Evolutionary conservation across 257 asterid genomes (phyloP), one percentile per base, ranked within the genome.

Genomic region (Solanum megistacrolobum): DNA sequence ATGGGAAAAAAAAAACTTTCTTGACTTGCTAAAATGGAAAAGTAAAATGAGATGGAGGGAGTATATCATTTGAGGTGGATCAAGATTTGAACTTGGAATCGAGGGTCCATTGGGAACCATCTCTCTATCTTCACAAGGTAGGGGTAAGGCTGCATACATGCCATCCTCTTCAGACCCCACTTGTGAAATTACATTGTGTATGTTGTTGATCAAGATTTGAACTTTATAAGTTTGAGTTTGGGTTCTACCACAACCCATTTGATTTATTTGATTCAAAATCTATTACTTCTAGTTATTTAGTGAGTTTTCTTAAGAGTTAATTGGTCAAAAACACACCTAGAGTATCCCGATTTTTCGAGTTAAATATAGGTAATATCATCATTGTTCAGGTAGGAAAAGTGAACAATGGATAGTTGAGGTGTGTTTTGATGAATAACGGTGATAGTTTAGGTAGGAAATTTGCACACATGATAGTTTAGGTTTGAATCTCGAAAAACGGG

Each of bases 401-500:
- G 23, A 18, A 0, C n/a, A 18, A 52, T 52, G 0, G 62, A 52
- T 52, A 52, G n/a, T 52, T 52, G 62, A 52, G 62, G n/a, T 52
- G 4, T 52, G 62, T 52, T 52, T 52, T 16, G 23, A 52, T 52
- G 62, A 52, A 52, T 52, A 52, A 0, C 0, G n/a, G 9, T 52
- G 62, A 52, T 52, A 52, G 62, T 52, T 18, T 16, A 52, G 62
- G 62, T 52, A 52, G 62, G 10, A 16, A 52, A 18, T 16, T 52
- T 0, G 9, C 62, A 52, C n/a, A 52, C 9, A 18, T 52, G 62
- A 18, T 6, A 18, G 62, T 18, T 52, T 18, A 52, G 62, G 23
- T 18, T 52, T 52, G 62, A 18, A 52, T 0, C 62, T 18, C 10
- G n/a, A 52, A 52, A 52, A 52, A 52, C 0, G 0, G 10, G 1